phyloP scores from a whole-genome alignment of 495 filamentous ascomycete species.

The Penicillium dipodomyicola region DNA sequence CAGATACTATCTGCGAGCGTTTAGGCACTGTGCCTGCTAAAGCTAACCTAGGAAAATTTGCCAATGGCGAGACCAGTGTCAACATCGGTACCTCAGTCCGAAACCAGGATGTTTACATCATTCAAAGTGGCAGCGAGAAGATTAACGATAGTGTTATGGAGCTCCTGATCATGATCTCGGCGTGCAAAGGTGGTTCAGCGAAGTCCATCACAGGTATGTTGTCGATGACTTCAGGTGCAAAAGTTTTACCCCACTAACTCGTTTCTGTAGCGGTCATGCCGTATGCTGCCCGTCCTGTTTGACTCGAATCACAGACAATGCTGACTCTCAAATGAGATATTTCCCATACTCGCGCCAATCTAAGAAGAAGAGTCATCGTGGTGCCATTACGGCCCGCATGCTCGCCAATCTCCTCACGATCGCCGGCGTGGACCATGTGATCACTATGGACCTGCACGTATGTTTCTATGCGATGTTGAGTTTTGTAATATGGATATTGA shows the following conservation, averaged over 20 bases:
- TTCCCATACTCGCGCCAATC: constrained; percentile 98
- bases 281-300: constrained; percentile 46
- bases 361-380: constrained; percentile 97
- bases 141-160: constrained; percentile 99
- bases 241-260: constrained; percentile 26
- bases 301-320: constrained; percentile 35
- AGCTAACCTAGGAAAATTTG: constrained; percentile 66
- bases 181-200: constrained; percentile 95
- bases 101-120: constrained; percentile 98
- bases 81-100: constrained; percentile 90
- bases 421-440: constrained; percentile 93
- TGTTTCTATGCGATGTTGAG: constrained; percentile 25
- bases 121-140: constrained; percentile 93
- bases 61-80: constrained; percentile 94
- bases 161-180: constrained; percentile 96
- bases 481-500: constrained; percentile 18
- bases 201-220: constrained; percentile 92
- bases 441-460: constrained; percentile 93
- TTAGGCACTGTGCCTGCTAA: constrained; percentile 64
- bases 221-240: not conserved
- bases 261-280: constrained; percentile 78
- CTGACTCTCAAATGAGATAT: constrained; percentile 60
- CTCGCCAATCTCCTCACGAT: constrained; percentile 90
- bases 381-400: constrained; percentile 95
- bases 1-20: constrained; percentile 69